phyloP scores from a whole-genome alignment of 768 basidiomycete genomes.

The Roridomyces roridus region DNA sequence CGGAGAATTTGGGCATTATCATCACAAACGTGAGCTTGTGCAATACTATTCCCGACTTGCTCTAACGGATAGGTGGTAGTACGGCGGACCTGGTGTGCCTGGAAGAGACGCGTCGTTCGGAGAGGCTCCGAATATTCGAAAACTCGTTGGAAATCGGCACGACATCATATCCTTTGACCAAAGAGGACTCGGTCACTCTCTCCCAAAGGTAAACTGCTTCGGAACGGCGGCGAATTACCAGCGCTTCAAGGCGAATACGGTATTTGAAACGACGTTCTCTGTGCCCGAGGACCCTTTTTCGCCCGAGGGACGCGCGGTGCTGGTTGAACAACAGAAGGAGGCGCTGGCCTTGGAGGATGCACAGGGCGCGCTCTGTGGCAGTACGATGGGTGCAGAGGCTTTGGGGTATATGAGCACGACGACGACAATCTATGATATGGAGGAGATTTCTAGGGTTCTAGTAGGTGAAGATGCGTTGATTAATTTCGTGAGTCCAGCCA shows the following conservation, averaged over 20 bases:
- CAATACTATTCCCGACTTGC: not conserved
- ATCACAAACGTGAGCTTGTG: constrained; percentile 14
- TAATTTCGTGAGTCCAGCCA: constrained; percentile 14
- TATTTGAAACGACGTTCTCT: constrained; percentile 24
- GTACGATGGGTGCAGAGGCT: constrained; percentile 18
- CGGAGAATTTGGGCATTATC: constrained; percentile 22
- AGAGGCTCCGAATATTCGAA: constrained; percentile 1
- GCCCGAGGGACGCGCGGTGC: constrained; percentile 10
- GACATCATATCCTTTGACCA: constrained; percentile 28
- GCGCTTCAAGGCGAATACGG: constrained; percentile 23
- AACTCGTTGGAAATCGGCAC: constrained; percentile 20
- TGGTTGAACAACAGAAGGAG: constrained; percentile 26
- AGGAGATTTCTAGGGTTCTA: constrained; percentile 19
- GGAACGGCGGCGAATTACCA: constrained; percentile 15
- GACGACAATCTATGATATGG: constrained; percentile 23
- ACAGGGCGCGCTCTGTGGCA: constrained; percentile 10
- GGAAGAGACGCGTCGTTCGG: constrained; percentile 16
- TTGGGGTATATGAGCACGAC: constrained; percentile 25
- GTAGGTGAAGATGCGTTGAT: constrained; percentile 17
- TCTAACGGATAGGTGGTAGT: not conserved
- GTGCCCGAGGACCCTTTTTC: constrained; percentile 24
- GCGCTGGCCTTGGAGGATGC: constrained; percentile 22
- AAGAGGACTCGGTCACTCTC: constrained; percentile 20
- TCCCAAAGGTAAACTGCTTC: constrained; percentile 22
- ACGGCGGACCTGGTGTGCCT: constrained; percentile 18